A percentile compares a stretch with the other conserved stretches of the same genome.
phyloP scores from a whole-genome alignment of 2,329 filamentous ascomycete genomes.

The Colletotrichum abscissum region DNA sequence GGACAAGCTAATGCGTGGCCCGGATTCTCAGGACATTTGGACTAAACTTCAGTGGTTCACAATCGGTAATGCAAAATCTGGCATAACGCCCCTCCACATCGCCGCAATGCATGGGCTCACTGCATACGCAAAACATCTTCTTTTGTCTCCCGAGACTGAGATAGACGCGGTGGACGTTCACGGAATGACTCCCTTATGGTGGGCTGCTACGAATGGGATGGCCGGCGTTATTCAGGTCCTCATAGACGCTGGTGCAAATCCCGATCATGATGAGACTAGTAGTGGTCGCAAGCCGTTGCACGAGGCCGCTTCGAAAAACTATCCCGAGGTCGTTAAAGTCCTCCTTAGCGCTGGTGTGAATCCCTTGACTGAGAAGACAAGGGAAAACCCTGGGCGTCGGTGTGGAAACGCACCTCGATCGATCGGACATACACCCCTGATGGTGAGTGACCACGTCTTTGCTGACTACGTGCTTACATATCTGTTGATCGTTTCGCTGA shows the following conservation, averaged over 20 bases:
- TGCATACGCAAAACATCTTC: conserved; percentile 33
- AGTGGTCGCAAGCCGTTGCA: conserved; percentile 49
- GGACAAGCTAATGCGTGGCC: not conserved
- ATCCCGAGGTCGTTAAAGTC: conserved; percentile 40
- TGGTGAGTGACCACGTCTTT: conserved; percentile 13
- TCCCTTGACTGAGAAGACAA: conserved; percentile 43
- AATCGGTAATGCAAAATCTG: not conserved
- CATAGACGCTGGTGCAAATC: conserved; percentile 41
- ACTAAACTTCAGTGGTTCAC: not conserved
- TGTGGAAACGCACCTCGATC: conserved; percentile 31
- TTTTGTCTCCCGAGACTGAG: conserved; percentile 15
- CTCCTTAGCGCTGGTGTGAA: conserved; percentile 50
- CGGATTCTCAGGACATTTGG: not conserved
- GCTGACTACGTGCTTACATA: too few species aligned
- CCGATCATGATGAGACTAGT: conserved; percentile 34
- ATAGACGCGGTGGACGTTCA: conserved; percentile 33
- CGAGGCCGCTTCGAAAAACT: conserved; percentile 45
- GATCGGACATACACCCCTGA: conserved; percentile 42
- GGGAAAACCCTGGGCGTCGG: conserved; percentile 11
- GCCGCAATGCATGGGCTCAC: conserved; percentile 25
- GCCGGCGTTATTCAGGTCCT: conserved; percentile 35
- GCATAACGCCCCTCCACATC: conserved; percentile 18
- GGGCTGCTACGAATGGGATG: conserved; percentile 41
- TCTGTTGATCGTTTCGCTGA: not conserved
- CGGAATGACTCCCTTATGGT: conserved; percentile 40